phyloP scores from a whole-genome alignment of 23 red algal genomes.

The Gracilaria gracilis region DNA sequence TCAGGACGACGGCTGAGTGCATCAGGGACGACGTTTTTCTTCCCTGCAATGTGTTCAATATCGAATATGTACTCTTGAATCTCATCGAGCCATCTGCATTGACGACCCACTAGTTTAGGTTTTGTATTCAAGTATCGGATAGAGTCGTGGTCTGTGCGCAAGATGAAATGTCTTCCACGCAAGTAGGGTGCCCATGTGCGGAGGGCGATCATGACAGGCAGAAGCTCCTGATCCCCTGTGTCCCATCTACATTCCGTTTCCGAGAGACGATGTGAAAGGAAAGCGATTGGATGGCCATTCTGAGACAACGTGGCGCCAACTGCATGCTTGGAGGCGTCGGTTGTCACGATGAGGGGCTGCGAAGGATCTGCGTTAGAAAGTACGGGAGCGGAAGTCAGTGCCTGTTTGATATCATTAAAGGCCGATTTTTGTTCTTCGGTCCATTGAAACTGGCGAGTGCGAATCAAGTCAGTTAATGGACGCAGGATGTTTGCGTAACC shows the following conservation, averaged over 20 bases:
- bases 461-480: neutral
- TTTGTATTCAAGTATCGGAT: slow-evolving; percentile 48
- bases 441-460: too few species aligned
- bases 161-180: neutral
- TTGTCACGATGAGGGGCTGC: neutral
- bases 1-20: slow-evolving; percentile 30
- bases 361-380: neutral
- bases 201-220: neutral
- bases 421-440: too few species aligned
- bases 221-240: slow-evolving; percentile 29
- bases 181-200: slow-evolving; percentile 3
- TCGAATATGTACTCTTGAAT: slow-evolving; percentile 4
- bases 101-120: neutral
- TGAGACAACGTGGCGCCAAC: slow-evolving; percentile 37
- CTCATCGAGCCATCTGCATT: too few species aligned
- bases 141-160: slow-evolving; percentile 32
- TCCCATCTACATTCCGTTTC: slow-evolving; percentile 11
- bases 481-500: neutral
- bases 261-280: neutral
- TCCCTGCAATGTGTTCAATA: neutral
- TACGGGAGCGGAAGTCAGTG: slow-evolving; percentile 1
- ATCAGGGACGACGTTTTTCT: slow-evolving; percentile 12
- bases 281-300: neutral
- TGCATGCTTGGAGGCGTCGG: slow-evolving; percentile 26
- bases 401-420: neutral